Percentiles rank a stretch among this genome's conserved stretches.
Conservation (phyloP, 1,284 basidiomycete species). For the Gomphus bonarii region DNA sequence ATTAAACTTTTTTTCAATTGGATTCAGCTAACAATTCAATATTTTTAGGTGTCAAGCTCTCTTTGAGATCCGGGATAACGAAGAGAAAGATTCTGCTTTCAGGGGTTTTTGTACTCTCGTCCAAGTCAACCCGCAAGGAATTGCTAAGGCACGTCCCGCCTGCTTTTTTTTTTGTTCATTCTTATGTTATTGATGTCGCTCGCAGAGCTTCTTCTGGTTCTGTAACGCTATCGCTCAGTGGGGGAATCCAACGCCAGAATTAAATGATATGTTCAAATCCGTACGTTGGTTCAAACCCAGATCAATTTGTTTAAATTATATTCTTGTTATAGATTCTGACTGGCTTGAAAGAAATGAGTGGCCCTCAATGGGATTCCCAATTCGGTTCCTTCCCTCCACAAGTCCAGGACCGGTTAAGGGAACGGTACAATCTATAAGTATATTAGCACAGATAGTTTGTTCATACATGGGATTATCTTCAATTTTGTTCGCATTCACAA, state of each 20-base stretch:
- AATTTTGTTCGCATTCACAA: constrained; percentile 1
- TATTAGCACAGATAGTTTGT: constrained; percentile 4
- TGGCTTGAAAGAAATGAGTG: constrained; percentile 80
- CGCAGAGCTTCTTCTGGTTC: constrained; percentile 85
- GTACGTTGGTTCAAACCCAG: constrained; percentile 18
- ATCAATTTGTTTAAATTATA: neutral
- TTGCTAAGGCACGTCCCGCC: constrained; percentile 64
- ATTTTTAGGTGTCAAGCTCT: constrained; percentile 66
- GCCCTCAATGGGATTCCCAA: constrained; percentile 68
- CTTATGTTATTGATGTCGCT: neutral
- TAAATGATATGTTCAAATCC: constrained; percentile 82
- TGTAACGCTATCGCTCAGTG: constrained; percentile 95
- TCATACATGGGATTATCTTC: constrained; percentile 8
- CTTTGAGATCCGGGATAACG: constrained; percentile 98
- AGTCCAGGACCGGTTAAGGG: constrained; percentile 67
- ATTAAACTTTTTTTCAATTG: constrained; percentile 8
- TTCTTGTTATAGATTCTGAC: constrained; percentile 45
- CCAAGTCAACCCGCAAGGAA: constrained; percentile 85
- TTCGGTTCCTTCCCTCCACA: constrained; percentile 66
- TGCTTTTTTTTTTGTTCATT: neutral
- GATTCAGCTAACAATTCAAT: neutral
- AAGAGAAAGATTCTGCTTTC: constrained; percentile 99
- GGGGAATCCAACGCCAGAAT: constrained; percentile 80
- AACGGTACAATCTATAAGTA: constrained; percentile 64
- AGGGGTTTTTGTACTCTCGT: constrained; percentile 94